phyloP scores from a whole-genome alignment of 2,329 filamentous ascomycete genomes.

The Sporothrix dimorphospora region DNA sequence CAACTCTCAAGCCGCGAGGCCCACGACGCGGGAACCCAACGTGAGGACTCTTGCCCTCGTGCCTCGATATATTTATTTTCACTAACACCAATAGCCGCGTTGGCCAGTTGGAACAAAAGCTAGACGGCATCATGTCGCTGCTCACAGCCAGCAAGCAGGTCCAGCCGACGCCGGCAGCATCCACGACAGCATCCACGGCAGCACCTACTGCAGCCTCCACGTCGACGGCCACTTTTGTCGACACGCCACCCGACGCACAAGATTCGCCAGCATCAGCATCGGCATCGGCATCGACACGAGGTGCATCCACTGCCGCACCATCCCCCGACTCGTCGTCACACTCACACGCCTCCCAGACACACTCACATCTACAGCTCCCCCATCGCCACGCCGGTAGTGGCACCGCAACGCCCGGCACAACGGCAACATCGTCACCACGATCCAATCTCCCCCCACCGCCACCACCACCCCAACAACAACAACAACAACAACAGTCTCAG shows the following conservation, averaged over 20 bases:
- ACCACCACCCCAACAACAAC: too few relatives aligned
- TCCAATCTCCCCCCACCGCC: not conserved
- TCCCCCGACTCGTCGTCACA: conserved; percentile 5
- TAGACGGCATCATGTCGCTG: conserved; percentile 46
- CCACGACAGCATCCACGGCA: not conserved
- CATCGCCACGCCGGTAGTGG: conserved; percentile 4
- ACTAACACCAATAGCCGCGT: conserved; percentile 39
- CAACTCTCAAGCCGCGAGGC: conserved; percentile 35
- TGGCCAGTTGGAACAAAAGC: conserved; percentile 45
- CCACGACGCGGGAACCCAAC: conserved; percentile 34
- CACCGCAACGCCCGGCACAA: not conserved
- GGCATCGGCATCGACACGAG: not conserved
- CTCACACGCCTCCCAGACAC: not conserved
- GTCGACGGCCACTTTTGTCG: not conserved
- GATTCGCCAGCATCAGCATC: not conserved
- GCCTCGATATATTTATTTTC: too few relatives aligned
- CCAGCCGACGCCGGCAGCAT: conserved; percentile 9
- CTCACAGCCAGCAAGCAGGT: conserved; percentile 41
- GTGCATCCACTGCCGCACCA: conserved; percentile 5
- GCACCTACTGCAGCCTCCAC: not conserved
- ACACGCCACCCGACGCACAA: not conserved
- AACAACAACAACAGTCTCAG: not conserved
- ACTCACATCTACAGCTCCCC: not conserved
- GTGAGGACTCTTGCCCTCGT: too few relatives aligned
- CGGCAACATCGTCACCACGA: not conserved